Evolutionary conservation across 345 rosid species (phyloP).

Genomic region (Murraya koenigii): DNA sequence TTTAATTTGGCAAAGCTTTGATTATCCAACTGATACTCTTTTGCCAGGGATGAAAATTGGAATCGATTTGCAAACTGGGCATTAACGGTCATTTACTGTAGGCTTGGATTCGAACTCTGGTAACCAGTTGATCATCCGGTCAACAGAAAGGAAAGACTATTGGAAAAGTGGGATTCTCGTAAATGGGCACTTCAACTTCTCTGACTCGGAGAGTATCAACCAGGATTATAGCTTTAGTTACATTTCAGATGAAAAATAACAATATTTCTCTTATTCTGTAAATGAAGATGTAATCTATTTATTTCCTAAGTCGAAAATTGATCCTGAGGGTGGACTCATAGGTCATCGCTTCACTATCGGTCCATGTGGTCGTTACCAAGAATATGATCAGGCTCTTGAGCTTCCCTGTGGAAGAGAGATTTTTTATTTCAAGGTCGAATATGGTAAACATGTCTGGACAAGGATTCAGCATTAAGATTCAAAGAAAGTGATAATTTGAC

Average conservation of each 20-base stretch:
- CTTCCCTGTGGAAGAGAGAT: neutral
- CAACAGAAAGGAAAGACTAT: constrained; percentile 23
- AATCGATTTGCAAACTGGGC: constrained; percentile 28
- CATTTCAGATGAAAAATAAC: constrained; percentile 22
- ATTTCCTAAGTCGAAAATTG: neutral
- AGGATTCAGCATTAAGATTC: neutral
- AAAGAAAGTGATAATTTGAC: constrained; percentile 7
- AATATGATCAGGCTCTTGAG: neutral
- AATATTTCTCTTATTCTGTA: constrained; percentile 16
- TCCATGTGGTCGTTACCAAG: no score
- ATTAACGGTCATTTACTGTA: constrained; percentile 22
- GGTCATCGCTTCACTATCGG: no score
- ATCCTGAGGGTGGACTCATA: no score
- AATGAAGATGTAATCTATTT: neutral
- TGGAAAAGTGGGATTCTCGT: constrained; percentile 23
- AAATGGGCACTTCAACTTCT: neutral
- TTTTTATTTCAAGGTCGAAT: no score
- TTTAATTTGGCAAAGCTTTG: constrained; percentile 13
- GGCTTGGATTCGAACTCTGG: constrained; percentile 28
- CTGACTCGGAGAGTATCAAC: no score
- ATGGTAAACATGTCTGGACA: neutral
- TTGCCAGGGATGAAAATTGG: constrained; percentile 48
- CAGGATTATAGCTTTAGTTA: neutral
- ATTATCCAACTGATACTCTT: constrained; percentile 8
- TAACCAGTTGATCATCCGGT: constrained; percentile 20